These are phyloP conservation scores for Pochonia chlamydosporia DNA, from an alignment of 2,329 filamentous ascomycete species.

Conservation along the genomic window DNA sequence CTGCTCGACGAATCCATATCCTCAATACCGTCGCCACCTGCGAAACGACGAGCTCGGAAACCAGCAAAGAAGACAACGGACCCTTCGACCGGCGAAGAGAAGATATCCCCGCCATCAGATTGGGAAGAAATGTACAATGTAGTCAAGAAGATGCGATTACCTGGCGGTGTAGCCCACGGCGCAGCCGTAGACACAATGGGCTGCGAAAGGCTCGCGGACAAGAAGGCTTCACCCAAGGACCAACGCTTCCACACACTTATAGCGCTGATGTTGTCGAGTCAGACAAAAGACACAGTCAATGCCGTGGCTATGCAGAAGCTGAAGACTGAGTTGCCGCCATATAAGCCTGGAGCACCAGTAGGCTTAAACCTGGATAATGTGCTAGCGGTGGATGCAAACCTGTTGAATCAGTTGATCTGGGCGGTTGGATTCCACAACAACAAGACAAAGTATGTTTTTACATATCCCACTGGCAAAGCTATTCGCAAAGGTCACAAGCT, in stretches of 20 bases:
- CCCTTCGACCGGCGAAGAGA: constrained; percentile 31
- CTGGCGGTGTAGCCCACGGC: constrained; percentile 51
- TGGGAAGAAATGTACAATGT: constrained; percentile 79
- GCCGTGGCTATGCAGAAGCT: constrained; percentile 75
- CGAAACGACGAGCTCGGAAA: constrained; percentile 33
- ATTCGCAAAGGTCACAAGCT: neutral
- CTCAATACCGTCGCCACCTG: constrained; percentile 18
- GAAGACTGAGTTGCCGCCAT: constrained; percentile 63
- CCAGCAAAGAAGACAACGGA: constrained; percentile 40
- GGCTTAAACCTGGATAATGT: constrained; percentile 73
- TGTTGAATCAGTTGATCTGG: constrained; percentile 68
- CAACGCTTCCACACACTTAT: constrained; percentile 82
- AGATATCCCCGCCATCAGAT: constrained; percentile 59
- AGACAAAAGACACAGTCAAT: constrained; percentile 91
- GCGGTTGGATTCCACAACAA: constrained; percentile 93
- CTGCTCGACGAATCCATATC: constrained; percentile 19
- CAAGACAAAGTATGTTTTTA: constrained; percentile 60
- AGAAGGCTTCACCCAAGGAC: constrained; percentile 42
- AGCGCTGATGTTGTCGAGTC: constrained; percentile 82
- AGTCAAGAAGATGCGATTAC: constrained; percentile 69
- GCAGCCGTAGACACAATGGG: constrained; percentile 98
- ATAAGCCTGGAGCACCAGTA: constrained; percentile 33
- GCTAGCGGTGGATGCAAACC: constrained; percentile 60
- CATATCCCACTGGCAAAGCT: neutral
- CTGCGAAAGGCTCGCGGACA: constrained; percentile 68